Evolutionary conservation across 2,329 filamentous ascomycete genomes (phyloP).

Genomic region (Botryotinia calthae): DNA sequence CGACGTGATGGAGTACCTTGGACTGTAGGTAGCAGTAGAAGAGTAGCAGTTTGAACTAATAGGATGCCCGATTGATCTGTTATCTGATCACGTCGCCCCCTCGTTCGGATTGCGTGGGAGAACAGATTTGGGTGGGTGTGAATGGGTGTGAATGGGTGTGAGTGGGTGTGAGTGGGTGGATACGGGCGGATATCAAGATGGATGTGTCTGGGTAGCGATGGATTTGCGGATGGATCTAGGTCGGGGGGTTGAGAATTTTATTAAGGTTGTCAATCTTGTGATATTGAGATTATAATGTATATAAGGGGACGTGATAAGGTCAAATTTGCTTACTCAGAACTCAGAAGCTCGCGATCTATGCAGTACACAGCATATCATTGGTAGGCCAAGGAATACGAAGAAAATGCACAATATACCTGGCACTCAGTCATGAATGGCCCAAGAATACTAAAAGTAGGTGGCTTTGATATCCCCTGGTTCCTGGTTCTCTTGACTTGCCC

Average conservation of each 20-base stretch:
- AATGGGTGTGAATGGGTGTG: no score
- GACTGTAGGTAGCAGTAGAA: not conserved
- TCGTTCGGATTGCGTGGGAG: not conserved
- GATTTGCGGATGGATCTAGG: not conserved
- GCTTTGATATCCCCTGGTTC: not conserved
- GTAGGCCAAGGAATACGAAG: not conserved
- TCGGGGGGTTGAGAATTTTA: not conserved
- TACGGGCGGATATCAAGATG: not conserved
- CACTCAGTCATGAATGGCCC: not conserved
- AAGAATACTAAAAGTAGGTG: conserved; percentile 3
- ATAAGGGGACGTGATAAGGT: not conserved
- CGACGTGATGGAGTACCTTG: not conserved
- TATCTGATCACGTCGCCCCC: not conserved
- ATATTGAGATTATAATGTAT: not conserved
- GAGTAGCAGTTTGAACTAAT: not conserved
- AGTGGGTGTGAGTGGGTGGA: not conserved
- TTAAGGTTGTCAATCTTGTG: not conserved
- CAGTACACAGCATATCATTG: not conserved
- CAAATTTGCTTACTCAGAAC: not conserved
- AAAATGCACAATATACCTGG: not conserved
- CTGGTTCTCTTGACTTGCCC: not conserved
- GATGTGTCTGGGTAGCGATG: not conserved
- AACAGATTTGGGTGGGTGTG: not conserved
- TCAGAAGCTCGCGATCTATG: not conserved
- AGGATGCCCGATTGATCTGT: not conserved